Percentiles rank a stretch among this genome's conserved stretches.
These are phyloP conservation scores for Thymus quinquecostatus DNA, from an alignment of 257 asterid species.

Conservation along the genomic window DNA sequence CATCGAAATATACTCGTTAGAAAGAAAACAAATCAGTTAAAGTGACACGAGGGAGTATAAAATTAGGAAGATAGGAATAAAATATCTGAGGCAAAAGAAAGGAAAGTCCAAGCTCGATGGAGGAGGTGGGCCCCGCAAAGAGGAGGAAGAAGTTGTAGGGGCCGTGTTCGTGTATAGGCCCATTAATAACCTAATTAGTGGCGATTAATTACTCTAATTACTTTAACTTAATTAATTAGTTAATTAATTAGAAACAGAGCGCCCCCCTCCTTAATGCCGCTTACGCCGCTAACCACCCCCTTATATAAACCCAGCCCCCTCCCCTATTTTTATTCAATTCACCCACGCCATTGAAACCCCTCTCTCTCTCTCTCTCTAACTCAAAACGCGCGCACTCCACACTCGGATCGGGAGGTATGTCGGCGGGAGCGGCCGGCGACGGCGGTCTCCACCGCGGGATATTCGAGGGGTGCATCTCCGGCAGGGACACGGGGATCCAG, in stretches of 20 bases:
- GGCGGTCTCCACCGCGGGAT: conserved; percentile 53
- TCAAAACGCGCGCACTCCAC: neutral
- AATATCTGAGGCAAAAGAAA: neutral
- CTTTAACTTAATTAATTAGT: no score
- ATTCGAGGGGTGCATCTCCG: conserved; percentile 54
- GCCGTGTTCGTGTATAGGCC: neutral
- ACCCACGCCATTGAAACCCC: conserved; percentile 18
- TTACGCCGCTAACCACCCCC: conserved; percentile 10
- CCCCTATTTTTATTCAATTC: neutral
- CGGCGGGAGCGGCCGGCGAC: conserved; percentile 63
- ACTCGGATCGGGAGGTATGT: conserved; percentile 27
- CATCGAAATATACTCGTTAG: no score
- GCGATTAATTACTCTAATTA: neutral
- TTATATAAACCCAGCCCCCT: conserved; percentile 22
- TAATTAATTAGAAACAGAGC: conserved; percentile 12
- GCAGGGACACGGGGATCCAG: conserved; percentile 36
- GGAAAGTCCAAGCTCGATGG: neutral
- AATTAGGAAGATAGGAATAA: no score
- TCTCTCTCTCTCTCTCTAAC: conserved; percentile 6
- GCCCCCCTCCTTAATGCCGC: conserved; percentile 18
- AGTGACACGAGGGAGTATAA: no score
- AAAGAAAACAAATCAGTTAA: no score
- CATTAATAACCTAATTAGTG: neutral
- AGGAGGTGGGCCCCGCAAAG: neutral
- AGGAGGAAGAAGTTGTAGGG: neutral